A percentile compares a stretch with the other conserved stretches of the same genome.
Conservation (phyloP, 371 early-diverging fungal genomes). For the Rhizopus sp. region DNA sequence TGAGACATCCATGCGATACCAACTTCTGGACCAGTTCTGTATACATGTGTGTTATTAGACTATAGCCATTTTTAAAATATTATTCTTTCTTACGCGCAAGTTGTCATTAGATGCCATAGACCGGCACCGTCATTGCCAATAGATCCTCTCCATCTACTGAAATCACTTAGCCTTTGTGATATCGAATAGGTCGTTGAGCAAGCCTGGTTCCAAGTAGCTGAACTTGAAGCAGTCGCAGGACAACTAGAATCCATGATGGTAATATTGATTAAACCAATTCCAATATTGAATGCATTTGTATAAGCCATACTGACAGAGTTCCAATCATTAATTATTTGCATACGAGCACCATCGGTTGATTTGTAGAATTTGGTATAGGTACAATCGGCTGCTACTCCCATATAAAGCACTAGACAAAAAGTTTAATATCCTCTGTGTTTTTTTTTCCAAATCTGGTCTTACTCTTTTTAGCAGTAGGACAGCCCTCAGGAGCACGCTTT, state of each 20-base stretch:
- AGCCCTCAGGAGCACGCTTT: slow-evolving; percentile 44
- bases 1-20: slow-evolving; percentile 94
- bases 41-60: neutral
- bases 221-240: slow-evolving; percentile 40
- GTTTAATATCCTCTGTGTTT: no score
- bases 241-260: slow-evolving; percentile 69
- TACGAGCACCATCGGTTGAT: slow-evolving; percentile 57
- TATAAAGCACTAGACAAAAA: slow-evolving; percentile 18
- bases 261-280: slow-evolving; percentile 84
- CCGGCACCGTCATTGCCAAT: slow-evolving; percentile 76
- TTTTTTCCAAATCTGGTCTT: slow-evolving; percentile 4
- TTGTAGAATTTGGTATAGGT: slow-evolving; percentile 66
- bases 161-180: slow-evolving; percentile 80
- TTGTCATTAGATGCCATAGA: slow-evolving; percentile 94
- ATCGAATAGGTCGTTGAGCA: slow-evolving; percentile 78
- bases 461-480: slow-evolving; percentile 46
- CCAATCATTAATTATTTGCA: slow-evolving; percentile 77
- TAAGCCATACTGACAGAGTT: slow-evolving; percentile 82
- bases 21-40: slow-evolving; percentile 79
- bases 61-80: neutral
- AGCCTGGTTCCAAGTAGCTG: slow-evolving; percentile 76
- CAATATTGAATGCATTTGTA: slow-evolving; percentile 86
- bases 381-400: slow-evolving; percentile 74
- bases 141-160: slow-evolving; percentile 85
- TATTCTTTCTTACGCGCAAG: slow-evolving; percentile 62